Evolutionary conservation across 495 filamentous ascomycete species (phyloP).

Genomic region (Copromyces sp.): DNA sequence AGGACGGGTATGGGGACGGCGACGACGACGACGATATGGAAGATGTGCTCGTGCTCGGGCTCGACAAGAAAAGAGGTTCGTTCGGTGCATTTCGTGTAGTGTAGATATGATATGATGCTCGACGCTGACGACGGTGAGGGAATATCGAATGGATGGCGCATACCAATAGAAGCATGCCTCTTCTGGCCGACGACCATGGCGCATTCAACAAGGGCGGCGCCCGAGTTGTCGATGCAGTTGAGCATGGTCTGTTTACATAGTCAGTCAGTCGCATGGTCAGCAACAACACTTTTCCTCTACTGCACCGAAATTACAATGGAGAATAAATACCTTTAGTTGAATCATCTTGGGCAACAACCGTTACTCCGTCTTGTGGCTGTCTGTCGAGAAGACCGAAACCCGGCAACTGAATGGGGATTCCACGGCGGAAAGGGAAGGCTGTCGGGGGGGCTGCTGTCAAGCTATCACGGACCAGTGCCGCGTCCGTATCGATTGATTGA

Average conservation of each 20-base stretch:
- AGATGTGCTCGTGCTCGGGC: neutral
- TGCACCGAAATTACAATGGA: too few relatives aligned
- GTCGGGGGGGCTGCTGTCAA: too few relatives aligned
- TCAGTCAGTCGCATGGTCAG: slow-evolving; percentile 6
- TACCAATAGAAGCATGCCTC: slow-evolving; percentile 82
- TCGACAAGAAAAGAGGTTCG: neutral
- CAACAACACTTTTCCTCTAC: neutral
- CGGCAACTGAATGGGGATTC: neutral
- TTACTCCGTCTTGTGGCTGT: neutral
- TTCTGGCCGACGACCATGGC: slow-evolving; percentile 87
- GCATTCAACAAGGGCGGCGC: slow-evolving; percentile 95
- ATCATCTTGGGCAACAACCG: slow-evolving; percentile 61
- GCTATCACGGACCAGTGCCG: too few relatives aligned
- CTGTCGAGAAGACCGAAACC: neutral
- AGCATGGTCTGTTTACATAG: slow-evolving; percentile 68
- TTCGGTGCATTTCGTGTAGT: neutral
- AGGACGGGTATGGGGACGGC: neutral
- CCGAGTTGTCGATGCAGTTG: slow-evolving; percentile 99
- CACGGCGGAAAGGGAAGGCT: neutral
- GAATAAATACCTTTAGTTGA: slow-evolving; percentile 80
- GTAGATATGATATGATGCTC: neutral
- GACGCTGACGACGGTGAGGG: neutral
- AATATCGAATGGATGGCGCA: slow-evolving; percentile 17
- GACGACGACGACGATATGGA: neutral
- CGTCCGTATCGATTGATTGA: neutral